Evolutionary conservation across 1,284 basidiomycete genomes (phyloP).

Genomic region (Microbotryum violaceum): DNA sequence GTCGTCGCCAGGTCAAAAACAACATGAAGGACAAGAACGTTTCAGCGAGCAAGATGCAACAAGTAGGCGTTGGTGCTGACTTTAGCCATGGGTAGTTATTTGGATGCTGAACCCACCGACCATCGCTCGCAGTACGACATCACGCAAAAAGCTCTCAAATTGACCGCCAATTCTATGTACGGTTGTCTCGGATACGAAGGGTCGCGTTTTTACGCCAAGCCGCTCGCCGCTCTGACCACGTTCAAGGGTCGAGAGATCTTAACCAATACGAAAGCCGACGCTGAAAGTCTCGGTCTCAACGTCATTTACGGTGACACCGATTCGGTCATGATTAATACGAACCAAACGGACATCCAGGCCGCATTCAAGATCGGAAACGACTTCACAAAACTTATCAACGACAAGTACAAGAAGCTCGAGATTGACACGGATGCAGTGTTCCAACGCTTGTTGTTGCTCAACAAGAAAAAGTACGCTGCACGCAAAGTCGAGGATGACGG

Average conservation of each 20-base stretch:
- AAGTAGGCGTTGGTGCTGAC: constrained; percentile 50
- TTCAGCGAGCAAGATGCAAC: constrained; percentile 67
- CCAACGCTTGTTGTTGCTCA: constrained; percentile 81
- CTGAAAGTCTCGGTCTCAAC: constrained; percentile 80
- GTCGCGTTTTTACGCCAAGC: constrained; percentile 93
- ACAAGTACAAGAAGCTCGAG: constrained; percentile 87
- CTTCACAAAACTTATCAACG: constrained; percentile 94
- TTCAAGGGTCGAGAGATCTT: constrained; percentile 97
- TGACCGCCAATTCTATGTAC: constrained; percentile 99
- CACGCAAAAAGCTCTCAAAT: constrained; percentile 93
- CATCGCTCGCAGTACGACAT: constrained; percentile 66
- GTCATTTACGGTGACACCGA: constrained; percentile 99
- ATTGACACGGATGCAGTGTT: constrained; percentile 96
- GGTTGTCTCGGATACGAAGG: constrained; percentile 98
- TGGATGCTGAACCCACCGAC: not conserved
- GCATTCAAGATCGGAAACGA: constrained; percentile 85
- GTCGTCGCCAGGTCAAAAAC: constrained; percentile 82
- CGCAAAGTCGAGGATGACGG: constrained; percentile 77
- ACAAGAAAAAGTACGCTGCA: constrained; percentile 99
- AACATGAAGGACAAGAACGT: constrained; percentile 87
- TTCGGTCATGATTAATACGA: constrained; percentile 97
- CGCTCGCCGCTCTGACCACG: constrained; percentile 91
- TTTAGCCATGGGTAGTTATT: not conserved
- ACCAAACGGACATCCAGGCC: constrained; percentile 75
- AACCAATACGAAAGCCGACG: constrained; percentile 85